These are phyloP conservation scores for Skeletonema tropicum DNA, from an alignment of 108 stramenopile genomes.

Conservation along the genomic window DNA sequence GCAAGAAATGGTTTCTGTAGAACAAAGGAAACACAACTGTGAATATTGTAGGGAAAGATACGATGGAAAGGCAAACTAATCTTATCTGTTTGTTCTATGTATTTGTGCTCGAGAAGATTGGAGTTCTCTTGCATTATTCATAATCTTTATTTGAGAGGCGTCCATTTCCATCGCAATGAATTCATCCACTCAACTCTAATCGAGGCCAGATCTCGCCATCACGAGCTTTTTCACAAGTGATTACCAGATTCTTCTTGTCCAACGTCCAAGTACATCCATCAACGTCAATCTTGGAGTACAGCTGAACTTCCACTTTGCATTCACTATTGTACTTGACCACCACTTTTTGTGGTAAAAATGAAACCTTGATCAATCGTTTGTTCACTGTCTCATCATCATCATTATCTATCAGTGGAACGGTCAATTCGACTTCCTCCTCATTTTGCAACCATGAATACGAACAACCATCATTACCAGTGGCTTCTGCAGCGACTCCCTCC, in stretches of 20 bases:
- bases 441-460: slow-evolving; percentile 75
- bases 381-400: slow-evolving; percentile 26
- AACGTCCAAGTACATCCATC: slow-evolving; percentile 87
- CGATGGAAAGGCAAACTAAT: too few species aligned
- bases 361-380: slow-evolving; percentile 51
- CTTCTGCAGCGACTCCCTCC: slow-evolving; percentile 62
- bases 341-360: slow-evolving; percentile 51
- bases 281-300: slow-evolving; percentile 65
- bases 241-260: slow-evolving; percentile 44
- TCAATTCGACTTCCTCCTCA: slow-evolving; percentile 74
- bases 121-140: background rate
- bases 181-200: slow-evolving; percentile 25
- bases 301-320: slow-evolving; percentile 34
- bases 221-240: slow-evolving; percentile 48
- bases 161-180: background rate
- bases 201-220: slow-evolving; percentile 47
- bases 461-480: slow-evolving; percentile 29
- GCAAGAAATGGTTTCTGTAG: too few species aligned
- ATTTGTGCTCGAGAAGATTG: background rate
- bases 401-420: slow-evolving; percentile 37
- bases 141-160: too few species aligned
- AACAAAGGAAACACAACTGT: too few species aligned
- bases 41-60: too few species aligned
- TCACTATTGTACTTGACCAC: slow-evolving; percentile 46
- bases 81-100: too few species aligned